Percentiles rank a stretch among this genome's conserved stretches.
These are phyloP conservation scores for Hypoxylon cercidicola DNA, from an alignment of 495 filamentous ascomycete species.

Conservation along the genomic window DNA sequence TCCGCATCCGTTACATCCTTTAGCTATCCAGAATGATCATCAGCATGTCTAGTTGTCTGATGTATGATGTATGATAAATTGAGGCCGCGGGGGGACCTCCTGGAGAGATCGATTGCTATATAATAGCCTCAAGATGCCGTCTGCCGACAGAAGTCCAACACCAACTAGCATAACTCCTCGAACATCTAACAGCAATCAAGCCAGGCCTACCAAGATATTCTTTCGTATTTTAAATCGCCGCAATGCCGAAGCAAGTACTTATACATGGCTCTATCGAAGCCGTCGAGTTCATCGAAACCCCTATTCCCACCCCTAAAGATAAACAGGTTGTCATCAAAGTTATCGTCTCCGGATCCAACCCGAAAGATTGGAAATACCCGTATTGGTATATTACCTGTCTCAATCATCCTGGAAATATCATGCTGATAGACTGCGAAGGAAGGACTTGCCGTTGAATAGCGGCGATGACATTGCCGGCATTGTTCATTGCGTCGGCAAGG, in stretches of 20 bases:
- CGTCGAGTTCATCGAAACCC: slow-evolving; percentile 16
- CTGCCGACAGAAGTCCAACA: background rate
- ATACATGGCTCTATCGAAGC: slow-evolving; percentile 17
- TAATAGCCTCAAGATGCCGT: background rate
- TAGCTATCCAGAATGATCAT: too few species aligned
- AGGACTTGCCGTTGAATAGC: slow-evolving; percentile 32
- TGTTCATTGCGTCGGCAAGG: slow-evolving; percentile 50
- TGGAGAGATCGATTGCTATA: background rate
- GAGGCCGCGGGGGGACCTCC: background rate
- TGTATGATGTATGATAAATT: background rate
- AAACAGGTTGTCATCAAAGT: slow-evolving; percentile 58
- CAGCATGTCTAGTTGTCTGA: background rate
- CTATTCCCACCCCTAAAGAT: slow-evolving; percentile 19
- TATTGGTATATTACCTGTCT: slow-evolving; percentile 4
- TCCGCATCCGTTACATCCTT: background rate
- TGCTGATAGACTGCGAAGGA: slow-evolving; percentile 6
- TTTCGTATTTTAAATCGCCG: background rate
- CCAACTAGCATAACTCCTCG: background rate
- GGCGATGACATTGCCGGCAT: slow-evolving; percentile 59
- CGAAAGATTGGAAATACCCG: slow-evolving; percentile 48
- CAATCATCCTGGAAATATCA: background rate
- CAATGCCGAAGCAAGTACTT: slow-evolving; percentile 34
- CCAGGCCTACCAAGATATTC: background rate
- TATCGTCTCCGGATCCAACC: slow-evolving; percentile 40
- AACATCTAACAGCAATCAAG: background rate